Evolutionary conservation across 2,329 filamentous ascomycete genomes (phyloP), one percentile per base, ranked within the genome.

Genomic region (Calycina herbarum): DNA sequence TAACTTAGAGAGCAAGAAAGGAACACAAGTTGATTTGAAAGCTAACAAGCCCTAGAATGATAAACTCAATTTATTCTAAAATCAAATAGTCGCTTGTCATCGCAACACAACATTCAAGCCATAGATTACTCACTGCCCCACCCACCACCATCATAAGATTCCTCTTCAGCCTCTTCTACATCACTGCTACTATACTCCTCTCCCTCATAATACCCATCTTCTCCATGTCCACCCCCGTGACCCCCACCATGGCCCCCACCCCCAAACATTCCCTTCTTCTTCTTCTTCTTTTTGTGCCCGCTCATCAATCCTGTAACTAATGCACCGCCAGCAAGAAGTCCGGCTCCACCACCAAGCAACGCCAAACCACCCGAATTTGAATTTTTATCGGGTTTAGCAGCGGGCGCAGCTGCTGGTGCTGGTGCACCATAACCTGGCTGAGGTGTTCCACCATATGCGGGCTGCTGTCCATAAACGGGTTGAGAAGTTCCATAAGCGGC

Each of bases 311-410:
- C 59, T 13, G 40, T 48, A 7, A 62, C 51, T 8, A 62, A 35
- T 20, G 61, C 61, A 5, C 48, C 61, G 6, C 61, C 61, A 42
- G 31, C 51, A n/a, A 61, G 59, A 11, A 62, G 31, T 17, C 61
- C 61, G 10, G 61, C 61, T 6, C 61, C 61, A 29, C 48, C 61
- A n/a, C 61, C 61, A 8, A 62, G 48, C 5, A 62, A 51, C 6
- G 48, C 61, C 8, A 38, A 31, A n/a, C 29, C 51, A 13, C 31
- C 51, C 1, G 48, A n/a, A 38, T 42, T 57, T 20, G 29, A 51
- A 24, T 29, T 42, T 42, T 35, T 35, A 20, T 17, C 51, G 6
- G 61, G 61, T 42, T 61, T 62, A 24, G 61, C 48, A 15, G 24
- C 59, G 11, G 40, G 40, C 27, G 51, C 31, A 20, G 45, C 11